Conservation (phyloP, 352 stramenopile species). For the Globisporangium spiculum region DNA sequence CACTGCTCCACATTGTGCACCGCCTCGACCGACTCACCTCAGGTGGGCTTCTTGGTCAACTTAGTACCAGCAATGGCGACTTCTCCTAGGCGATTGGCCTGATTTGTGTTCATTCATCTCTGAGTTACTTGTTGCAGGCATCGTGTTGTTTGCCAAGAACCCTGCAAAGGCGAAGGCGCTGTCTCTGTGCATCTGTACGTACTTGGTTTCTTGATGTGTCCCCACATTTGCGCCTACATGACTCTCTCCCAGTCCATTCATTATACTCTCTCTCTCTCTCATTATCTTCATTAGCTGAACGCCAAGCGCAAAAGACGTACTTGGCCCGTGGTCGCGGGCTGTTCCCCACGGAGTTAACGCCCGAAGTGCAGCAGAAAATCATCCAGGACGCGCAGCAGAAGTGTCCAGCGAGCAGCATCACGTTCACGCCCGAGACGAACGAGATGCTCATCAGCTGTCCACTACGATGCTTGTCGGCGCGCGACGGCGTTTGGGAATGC, state of each 20-base stretch:
- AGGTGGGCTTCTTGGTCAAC: conserved; percentile 29
- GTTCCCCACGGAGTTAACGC: conserved; percentile 67
- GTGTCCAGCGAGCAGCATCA: conserved; percentile 47
- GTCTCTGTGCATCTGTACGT: conserved; percentile 67
- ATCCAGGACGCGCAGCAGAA: conserved; percentile 34
- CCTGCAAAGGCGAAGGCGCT: conserved; percentile 65
- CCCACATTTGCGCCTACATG: too few relatives aligned
- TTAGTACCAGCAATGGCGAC: neutral
- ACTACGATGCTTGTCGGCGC: conserved; percentile 74
- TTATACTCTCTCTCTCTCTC: neutral
- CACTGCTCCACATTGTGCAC: conserved; percentile 89
- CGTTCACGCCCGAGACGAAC: conserved; percentile 40
- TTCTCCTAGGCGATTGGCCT: neutral
- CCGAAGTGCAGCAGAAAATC: conserved; percentile 35
- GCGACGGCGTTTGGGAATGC: conserved; percentile 83
- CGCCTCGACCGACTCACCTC: conserved; percentile 96
- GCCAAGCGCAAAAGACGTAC: conserved; percentile 93
- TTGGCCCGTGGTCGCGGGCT: conserved; percentile 90
- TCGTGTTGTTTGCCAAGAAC: conserved; percentile 86
- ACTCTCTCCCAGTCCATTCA: neutral
- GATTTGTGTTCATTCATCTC: neutral
- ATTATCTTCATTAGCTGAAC: conserved; percentile 41
- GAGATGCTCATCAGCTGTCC: conserved; percentile 80
- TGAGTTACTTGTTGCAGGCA: conserved; percentile 27
- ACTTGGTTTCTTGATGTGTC: neutral